phyloP scores from a whole-genome alignment of 345 rosid species.

The Hibiscus syriacus region DNA sequence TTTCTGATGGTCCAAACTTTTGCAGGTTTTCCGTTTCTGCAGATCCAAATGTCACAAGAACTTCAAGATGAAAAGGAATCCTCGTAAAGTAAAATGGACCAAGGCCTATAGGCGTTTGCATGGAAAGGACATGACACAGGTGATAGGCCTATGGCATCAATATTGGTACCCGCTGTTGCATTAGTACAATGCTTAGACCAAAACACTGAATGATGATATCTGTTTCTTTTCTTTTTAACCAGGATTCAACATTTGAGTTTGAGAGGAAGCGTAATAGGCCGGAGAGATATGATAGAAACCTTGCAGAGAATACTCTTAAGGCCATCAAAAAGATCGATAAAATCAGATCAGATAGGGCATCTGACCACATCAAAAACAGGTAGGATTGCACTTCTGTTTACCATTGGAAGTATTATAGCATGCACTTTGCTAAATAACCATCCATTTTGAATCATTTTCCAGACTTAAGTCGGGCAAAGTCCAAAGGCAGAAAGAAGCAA shows the following conservation, averaged over 20 bases:
- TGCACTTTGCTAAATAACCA: neutral
- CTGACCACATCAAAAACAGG: constrained; percentile 51
- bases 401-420: neutral
- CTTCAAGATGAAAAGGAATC: constrained; percentile 98
- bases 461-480: constrained; percentile 52
- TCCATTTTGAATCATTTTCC: constrained; percentile 13
- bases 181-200: neutral
- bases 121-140: constrained; percentile 97
- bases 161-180: neutral
- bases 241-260: constrained; percentile 91
- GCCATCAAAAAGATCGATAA: constrained; percentile 91
- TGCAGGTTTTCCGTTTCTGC: constrained; percentile 83
- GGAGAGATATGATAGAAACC: constrained; percentile 86
- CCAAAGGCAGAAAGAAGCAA: constrained; percentile 32
- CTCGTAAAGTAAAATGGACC: constrained; percentile 94
- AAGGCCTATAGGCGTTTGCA: constrained; percentile 77
- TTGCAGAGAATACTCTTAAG: constrained; percentile 54
- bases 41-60: constrained; percentile 89
- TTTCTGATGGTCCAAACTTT: neutral
- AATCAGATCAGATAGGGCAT: constrained; percentile 51
- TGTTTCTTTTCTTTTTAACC: neutral
- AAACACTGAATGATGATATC: neutral
- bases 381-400: constrained; percentile 11
- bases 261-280: constrained; percentile 96
- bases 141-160: constrained; percentile 4